phyloP scores from a whole-genome alignment of 768 basidiomycete genomes.

The Serendipita sp. region DNA sequence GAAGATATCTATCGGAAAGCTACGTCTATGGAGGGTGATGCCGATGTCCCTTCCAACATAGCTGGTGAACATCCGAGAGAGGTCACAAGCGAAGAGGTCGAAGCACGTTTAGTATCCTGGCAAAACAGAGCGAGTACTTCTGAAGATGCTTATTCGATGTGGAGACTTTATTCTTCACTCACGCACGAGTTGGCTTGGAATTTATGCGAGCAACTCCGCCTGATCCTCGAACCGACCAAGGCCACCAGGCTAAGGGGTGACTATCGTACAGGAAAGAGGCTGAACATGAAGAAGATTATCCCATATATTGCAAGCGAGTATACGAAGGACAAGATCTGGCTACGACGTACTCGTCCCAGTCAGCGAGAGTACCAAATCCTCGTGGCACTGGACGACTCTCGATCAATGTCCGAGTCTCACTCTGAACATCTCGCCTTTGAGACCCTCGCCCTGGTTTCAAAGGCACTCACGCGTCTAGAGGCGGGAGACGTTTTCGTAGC shows the following conservation, averaged over 20 bases:
- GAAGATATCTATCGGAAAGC: background rate
- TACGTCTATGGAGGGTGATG: background rate
- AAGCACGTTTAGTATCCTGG: slow-evolving; percentile 44
- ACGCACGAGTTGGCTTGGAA: slow-evolving; percentile 82
- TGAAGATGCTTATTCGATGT: slow-evolving; percentile 52
- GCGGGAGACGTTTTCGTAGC: slow-evolving; percentile 89
- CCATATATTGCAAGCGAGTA: slow-evolving; percentile 96
- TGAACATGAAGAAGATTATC: slow-evolving; percentile 99
- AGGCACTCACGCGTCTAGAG: slow-evolving; percentile 80
- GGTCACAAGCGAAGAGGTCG: slow-evolving; percentile 19
- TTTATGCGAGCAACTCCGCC: slow-evolving; percentile 89
- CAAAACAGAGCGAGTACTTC: slow-evolving; percentile 39
- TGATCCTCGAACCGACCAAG: slow-evolving; percentile 87
- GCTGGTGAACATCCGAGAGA: too few species aligned
- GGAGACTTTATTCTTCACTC: slow-evolving; percentile 79
- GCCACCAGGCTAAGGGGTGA: slow-evolving; percentile 91
- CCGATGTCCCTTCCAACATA: background rate
- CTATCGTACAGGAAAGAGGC: slow-evolving; percentile 90
- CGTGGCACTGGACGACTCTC: slow-evolving; percentile 87
- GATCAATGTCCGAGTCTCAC: slow-evolving; percentile 87
- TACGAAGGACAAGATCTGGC: slow-evolving; percentile 99
- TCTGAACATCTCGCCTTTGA: slow-evolving; percentile 88
- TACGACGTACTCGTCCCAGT: slow-evolving; percentile 83
- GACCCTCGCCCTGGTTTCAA: slow-evolving; percentile 80
- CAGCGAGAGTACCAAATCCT: slow-evolving; percentile 92